phyloP scores from a whole-genome alignment of 108 stramenopile genomes.

The Cyclotella sp. region DNA sequence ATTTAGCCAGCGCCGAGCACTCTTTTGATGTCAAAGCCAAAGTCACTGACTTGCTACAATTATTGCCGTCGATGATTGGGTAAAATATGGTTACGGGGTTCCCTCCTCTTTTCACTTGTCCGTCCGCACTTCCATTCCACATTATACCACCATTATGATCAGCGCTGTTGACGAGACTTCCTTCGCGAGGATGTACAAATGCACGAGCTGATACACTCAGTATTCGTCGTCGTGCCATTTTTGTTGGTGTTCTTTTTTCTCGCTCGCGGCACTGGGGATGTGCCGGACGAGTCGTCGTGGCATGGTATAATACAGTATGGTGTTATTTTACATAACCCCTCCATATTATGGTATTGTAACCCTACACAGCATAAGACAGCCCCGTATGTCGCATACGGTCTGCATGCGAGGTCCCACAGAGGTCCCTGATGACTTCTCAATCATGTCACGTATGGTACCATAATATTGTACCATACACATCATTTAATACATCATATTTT shows the following conservation, averaged over 20 bases:
- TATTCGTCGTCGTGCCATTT: conserved; percentile 13
- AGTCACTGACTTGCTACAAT: background rate
- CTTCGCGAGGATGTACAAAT: conserved; percentile 23
- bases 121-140: background rate
- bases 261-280: no score
- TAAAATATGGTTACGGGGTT: conserved; percentile 79
- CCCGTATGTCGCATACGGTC: no score
- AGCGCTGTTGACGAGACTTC: background rate
- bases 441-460: no score
- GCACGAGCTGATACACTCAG: conserved; percentile 36
- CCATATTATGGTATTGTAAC: no score
- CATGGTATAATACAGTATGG: no score
- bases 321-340: no score
- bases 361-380: no score
- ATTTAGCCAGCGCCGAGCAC: conserved; percentile 54
- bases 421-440: no score
- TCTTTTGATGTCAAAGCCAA: conserved; percentile 30
- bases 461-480: no score
- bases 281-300: no score
- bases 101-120: conserved; percentile 36
- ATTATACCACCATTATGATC: background rate
- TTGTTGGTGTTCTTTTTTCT: background rate
- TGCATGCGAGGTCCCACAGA: no score
- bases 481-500: no score
- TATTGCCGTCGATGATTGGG: conserved; percentile 1